Evolutionary conservation across 306 rosid species (phyloP), one percentile per base, ranked within the genome.

Genomic region (Malus sieversii): DNA sequence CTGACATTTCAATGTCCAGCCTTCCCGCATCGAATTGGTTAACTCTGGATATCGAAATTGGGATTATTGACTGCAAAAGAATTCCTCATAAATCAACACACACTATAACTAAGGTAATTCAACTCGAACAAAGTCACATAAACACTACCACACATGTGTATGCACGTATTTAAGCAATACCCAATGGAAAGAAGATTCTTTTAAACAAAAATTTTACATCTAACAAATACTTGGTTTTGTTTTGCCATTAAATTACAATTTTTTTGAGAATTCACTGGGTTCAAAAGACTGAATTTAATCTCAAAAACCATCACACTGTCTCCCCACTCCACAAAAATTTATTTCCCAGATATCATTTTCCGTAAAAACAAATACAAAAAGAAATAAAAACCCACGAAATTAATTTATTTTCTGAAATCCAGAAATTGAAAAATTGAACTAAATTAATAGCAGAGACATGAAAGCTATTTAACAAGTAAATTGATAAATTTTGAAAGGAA

Each of bases 1-100:
- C 97, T 4, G 99, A 90, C 98, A 96, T 96, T 86, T 96, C 99
- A 80, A 92, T 78, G 20, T 96, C 98, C 66, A 96, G 80, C 66
- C 99, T 87, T 45, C 96, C 98, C 7, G 99, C 99, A 83, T 96
- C 99, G 15, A 96, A 82, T 84, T 96, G 99, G 76, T 96, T 96
- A 57, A 96, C 99, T 87, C 97, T 89, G 22, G 99, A 96, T 87
- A 96, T 89, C 1, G 99, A 83, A 76, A 96, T 84, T 22, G 98
- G 99, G 70, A 96, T 82, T 4, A 70, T 53, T 27, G 88, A 82
- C 97, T 90, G 83, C 89, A 64, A 59, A 25, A 52, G 38, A 75
- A 74, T 8, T 38, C 44, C 25, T 13, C 35, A 63, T 29, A 6
- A 6, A 59, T 62, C 52, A 45, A 46, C 19, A 48, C 15, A 14